Evolutionary conservation across 345 rosid genomes (phyloP), one percentile per base, ranked within the genome.

Genomic region (Anastatica hierochuntica): DNA sequence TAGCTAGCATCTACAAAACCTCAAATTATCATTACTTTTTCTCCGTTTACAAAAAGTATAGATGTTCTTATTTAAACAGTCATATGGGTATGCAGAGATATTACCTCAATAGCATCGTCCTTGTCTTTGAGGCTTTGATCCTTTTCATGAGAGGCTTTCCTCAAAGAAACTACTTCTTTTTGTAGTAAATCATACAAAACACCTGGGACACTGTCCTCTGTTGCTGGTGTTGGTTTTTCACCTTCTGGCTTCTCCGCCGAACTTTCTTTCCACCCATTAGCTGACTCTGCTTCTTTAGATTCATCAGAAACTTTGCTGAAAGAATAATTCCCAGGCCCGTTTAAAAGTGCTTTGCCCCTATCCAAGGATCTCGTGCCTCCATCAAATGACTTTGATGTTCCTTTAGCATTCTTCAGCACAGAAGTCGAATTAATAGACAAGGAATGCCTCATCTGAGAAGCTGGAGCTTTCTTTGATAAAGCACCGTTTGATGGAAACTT

Each of bases 41-140:
- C n/a, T n/a, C n/a, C n/a, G n/a, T n/a, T n/a, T n/a, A n/a, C n/a
- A n/a, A n/a, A n/a, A n/a, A n/a, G n/a, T n/a, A n/a, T n/a, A n/a
- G n/a, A n/a, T n/a, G n/a, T n/a, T n/a, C n/a, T n/a, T n/a, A n/a
- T n/a, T n/a, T n/a, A n/a, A n/a, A n/a, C n/a, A n/a, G n/a, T n/a
- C n/a, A n/a, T n/a, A n/a, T n/a, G n/a, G n/a, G n/a, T n/a, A n/a
- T n/a, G n/a, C n/a, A n/a, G n/a, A n/a, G n/a, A n/a, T n/a, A n/a
- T n/a, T 46, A 85, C 98, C 96, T 92, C 96, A 31, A 92, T 92
- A 20, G 98, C 98, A 53, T 92, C 98, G 76, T 92, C 98, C 77
- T 92, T 92, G 42, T 92, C 98, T 80, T 92, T 92, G 29, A 92
- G 92, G 76, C 95, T 81, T 67, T 92, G 98, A 81, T 92, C 96